A percentile compares a stretch with the other conserved stretches of the same genome.
Conservation (phyloP, 371 early-diverging fungal species). For the Lichtheimia hyalospora region DNA sequence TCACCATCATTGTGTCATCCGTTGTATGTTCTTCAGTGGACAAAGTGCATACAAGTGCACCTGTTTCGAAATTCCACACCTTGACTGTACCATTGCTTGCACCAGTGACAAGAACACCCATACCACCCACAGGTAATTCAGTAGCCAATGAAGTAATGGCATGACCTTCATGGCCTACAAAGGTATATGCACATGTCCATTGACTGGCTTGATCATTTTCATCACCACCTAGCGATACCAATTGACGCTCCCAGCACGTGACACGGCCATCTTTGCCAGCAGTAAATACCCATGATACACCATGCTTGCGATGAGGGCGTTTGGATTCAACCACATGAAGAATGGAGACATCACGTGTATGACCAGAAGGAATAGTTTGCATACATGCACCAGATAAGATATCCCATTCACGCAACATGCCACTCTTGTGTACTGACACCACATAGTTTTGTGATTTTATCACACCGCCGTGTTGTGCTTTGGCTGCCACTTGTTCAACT, state of each 20-base stretch:
- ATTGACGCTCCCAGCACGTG: slow-evolving; percentile 35
- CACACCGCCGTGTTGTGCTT: slow-evolving; percentile 3
- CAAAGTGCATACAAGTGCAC: slow-evolving; percentile 39
- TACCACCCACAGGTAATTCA: slow-evolving; percentile 29
- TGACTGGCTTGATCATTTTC: background rate
- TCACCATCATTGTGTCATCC: background rate
- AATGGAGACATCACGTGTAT: slow-evolving; percentile 21
- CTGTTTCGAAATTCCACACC: slow-evolving; percentile 77
- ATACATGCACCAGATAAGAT: slow-evolving; percentile 32
- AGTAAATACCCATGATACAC: slow-evolving; percentile 30
- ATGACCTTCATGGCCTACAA: slow-evolving; percentile 18
- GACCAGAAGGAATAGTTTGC: slow-evolving; percentile 26
- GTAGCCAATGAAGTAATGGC: slow-evolving; percentile 29
- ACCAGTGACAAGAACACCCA: slow-evolving; percentile 62
- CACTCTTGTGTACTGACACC: slow-evolving; percentile 35
- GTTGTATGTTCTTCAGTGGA: background rate
- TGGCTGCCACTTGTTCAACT: slow-evolving; percentile 28
- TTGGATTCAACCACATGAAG: slow-evolving; percentile 26
- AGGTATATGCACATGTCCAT: slow-evolving; percentile 32
- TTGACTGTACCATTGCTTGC: slow-evolving; percentile 76
- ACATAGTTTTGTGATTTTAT: slow-evolving; percentile 23
- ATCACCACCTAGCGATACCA: background rate
- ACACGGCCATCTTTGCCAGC: slow-evolving; percentile 36
- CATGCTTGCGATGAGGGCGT: slow-evolving; percentile 17
- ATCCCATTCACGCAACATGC: slow-evolving; percentile 39